phyloP scores from a whole-genome alignment of 495 filamentous ascomycete genomes.

The Neurospora sp. region DNA sequence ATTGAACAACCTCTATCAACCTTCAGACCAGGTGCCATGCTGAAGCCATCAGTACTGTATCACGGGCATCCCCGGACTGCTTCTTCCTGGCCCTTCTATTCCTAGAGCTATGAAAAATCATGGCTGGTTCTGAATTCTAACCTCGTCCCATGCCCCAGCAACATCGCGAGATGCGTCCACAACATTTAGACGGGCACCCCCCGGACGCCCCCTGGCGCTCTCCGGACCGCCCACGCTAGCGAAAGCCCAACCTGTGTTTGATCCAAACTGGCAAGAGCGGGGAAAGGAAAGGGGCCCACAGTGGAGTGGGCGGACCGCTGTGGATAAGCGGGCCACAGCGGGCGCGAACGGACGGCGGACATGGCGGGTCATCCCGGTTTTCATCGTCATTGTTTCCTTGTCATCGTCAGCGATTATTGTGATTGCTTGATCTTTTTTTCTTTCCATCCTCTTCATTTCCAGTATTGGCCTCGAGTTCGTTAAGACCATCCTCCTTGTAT shows the following conservation, averaged over 20 bases:
- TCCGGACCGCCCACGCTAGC: background rate
- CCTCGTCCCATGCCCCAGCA: background rate
- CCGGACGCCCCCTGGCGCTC: no score
- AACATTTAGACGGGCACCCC: background rate
- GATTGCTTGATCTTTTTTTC: no score
- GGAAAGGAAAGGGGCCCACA: background rate
- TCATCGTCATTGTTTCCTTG: background rate
- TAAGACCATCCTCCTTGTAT: no score
- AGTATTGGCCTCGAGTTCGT: no score
- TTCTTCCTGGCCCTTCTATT: no score
- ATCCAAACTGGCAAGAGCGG: background rate
- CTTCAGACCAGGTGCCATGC: no score
- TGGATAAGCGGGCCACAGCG: background rate
- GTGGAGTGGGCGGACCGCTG: background rate
- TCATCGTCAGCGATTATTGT: no score
- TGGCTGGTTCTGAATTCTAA: background rate
- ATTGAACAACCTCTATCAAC: no score
- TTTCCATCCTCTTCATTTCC: no score
- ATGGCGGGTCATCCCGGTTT: background rate
- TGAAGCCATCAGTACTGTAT: no score
- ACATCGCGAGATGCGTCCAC: background rate
- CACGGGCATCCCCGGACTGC: no score
- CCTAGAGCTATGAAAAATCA: no score
- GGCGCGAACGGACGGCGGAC: background rate
- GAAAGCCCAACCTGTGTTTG: background rate